These are phyloP conservation scores for Spergularia azorica DNA, from an alignment of 179 eudicot species.

Conservation along the genomic window DNA sequence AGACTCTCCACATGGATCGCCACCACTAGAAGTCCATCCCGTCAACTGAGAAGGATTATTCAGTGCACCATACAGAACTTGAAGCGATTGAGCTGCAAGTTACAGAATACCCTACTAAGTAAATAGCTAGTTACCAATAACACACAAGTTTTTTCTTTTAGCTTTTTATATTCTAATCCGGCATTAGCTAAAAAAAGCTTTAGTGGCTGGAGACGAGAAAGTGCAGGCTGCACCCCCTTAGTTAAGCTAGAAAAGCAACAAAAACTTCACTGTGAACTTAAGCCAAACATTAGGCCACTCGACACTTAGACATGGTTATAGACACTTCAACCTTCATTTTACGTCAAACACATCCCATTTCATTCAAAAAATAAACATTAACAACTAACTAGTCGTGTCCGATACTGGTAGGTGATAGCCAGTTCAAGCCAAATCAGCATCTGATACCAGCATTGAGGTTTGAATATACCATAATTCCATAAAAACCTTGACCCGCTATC, in stretches of 20 bases:
- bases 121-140: background rate
- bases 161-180: background rate
- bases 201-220: background rate
- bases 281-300: background rate
- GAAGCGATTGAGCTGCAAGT: constrained; percentile 79
- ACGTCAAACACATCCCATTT: background rate
- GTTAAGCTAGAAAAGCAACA: background rate
- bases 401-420: too few relatives aligned
- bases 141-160: background rate
- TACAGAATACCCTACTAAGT: background rate
- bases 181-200: background rate
- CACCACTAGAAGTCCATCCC: constrained; percentile 75
- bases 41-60: constrained; percentile 83
- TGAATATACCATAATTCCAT: background rate
- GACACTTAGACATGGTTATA: background rate
- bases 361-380: too few relatives aligned
- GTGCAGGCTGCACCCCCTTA: background rate
- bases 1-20: constrained; percentile 95
- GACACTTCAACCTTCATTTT: background rate
- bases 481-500: background rate
- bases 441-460: background rate
- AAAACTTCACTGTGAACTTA: background rate
- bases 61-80: constrained; percentile 72
- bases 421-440: too few relatives aligned
- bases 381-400: too few relatives aligned